phyloP scores from a whole-genome alignment of 169 alveolate species.

The Eimeria acervulina region DNA sequence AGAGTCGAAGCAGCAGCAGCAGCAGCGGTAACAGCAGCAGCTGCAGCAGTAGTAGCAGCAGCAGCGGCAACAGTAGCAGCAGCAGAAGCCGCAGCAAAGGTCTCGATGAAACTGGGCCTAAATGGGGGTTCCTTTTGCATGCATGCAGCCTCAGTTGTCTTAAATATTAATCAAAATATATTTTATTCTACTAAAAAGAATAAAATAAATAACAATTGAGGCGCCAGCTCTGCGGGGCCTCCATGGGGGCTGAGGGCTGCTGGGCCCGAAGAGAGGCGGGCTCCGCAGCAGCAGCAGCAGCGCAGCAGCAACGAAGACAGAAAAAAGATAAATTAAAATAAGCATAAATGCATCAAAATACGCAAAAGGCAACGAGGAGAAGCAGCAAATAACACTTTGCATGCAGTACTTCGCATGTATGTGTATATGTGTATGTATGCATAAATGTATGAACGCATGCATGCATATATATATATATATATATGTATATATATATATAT shows the following conservation, averaged over 20 bases:
- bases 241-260: no score
- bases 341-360: background rate
- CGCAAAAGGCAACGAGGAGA: background rate
- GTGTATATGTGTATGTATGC: no score
- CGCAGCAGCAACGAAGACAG: background rate
- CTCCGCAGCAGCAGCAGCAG: no score
- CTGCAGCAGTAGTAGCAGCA: background rate
- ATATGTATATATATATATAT: no score
- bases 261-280: no score
- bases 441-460: no score
- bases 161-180: no score
- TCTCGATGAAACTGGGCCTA: background rate
- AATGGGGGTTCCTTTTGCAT: background rate
- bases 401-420: no score
- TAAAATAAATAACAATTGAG: background rate
- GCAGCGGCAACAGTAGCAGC: slow-evolving; percentile 19
- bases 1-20: slow-evolving; percentile 23
- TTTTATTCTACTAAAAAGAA: no score
- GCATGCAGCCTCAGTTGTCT: background rate
- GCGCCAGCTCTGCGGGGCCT: slow-evolving; percentile 55
- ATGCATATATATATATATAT: no score
- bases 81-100: background rate
- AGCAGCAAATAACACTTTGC: no score
- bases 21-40: background rate
- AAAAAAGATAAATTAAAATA: background rate